Base-by-base conservation (phyloP, 2,329 filamentous ascomycete genomes). In the Epichloe baconii region DNA sequence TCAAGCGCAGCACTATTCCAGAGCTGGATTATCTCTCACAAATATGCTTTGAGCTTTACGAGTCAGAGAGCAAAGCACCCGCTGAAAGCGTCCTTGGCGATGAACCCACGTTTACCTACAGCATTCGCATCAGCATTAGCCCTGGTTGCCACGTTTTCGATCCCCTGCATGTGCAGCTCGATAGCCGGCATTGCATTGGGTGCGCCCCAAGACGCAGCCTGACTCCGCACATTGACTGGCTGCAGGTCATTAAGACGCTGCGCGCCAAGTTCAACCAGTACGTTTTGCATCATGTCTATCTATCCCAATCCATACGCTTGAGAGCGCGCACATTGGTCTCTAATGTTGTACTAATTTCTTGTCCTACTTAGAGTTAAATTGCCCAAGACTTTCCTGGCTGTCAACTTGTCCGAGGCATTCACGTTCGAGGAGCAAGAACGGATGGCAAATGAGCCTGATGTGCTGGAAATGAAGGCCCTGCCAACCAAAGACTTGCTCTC, bases 21-120 rank as follows among this genome's bases (percentile, higher is more conserved):
- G 93, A 98, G 69, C 82, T 98, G 36, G 93, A 98, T 66, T 98
- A 98, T 65, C 80, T 98, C 31, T 94, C 87, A 7, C 93, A 97
- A 64, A 97, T 98, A 64, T 95, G 88, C 67, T 98, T 98, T 59
- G 93, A 98, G 71, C 76, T 98, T 31, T 98, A 98, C 69, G 93
- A 98, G 67, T 91, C 88, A 15, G 88, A 93, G 67, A 91, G 89
- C 57, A 82, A 80, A 61, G 66, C 70, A 17, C 61, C 72, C 10
- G 59, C 64, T 53, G 64, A 76, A 63, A 59, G 64, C 35, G 52
- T 56, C 10, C 47, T 57, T 4, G 57, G 59, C 21, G 80, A 83
- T 54, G 80, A 81, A 37, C 83, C 85, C 48, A 83, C 82, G 2
- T 96, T 91, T 68, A 87, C 89, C 50, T 98, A 98, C 69, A 93